Conservation (phyloP, 441 rosid species). For the Erodium trifolium region DNA sequence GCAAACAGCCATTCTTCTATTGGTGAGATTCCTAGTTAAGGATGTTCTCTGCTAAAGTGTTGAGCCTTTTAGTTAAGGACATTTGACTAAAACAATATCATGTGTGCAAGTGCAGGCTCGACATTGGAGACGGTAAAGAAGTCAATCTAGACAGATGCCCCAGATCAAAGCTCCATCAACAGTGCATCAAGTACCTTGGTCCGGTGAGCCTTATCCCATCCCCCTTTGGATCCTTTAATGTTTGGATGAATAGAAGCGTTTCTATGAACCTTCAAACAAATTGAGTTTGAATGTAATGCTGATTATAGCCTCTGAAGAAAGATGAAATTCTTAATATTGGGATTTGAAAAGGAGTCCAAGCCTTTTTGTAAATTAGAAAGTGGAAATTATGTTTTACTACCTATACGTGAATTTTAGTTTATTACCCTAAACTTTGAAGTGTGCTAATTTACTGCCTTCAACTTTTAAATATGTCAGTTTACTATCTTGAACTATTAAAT, state of each 20-base stretch:
- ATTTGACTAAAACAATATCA: conserved; percentile 15
- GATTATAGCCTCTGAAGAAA: neutral
- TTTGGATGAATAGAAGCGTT: neutral
- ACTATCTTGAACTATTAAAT: no score
- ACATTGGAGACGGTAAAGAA: conserved; percentile 92
- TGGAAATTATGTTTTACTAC: no score
- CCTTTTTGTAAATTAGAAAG: neutral
- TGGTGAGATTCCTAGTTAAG: conserved; percentile 42
- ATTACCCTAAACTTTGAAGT: no score
- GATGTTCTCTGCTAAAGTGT: conserved; percentile 12
- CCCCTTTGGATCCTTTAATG: neutral
- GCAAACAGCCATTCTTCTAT: conserved; percentile 93
- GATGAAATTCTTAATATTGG: neutral
- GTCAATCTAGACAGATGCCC: conserved; percentile 70
- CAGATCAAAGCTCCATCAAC: conserved; percentile 66
- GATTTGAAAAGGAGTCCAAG: neutral
- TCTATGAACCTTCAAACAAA: neutral
- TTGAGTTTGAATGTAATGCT: no score
- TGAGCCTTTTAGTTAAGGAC: conserved; percentile 9
- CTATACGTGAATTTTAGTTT: no score
- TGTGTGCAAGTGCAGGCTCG: conserved; percentile 58
- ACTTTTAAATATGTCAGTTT: no score
- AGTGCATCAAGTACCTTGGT: conserved; percentile 92
- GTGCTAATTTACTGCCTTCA: no score
- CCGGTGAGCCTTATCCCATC: conserved; percentile 40